phyloP scores from a whole-genome alignment of 129 eudicot genomes.

The Arctium minus region DNA sequence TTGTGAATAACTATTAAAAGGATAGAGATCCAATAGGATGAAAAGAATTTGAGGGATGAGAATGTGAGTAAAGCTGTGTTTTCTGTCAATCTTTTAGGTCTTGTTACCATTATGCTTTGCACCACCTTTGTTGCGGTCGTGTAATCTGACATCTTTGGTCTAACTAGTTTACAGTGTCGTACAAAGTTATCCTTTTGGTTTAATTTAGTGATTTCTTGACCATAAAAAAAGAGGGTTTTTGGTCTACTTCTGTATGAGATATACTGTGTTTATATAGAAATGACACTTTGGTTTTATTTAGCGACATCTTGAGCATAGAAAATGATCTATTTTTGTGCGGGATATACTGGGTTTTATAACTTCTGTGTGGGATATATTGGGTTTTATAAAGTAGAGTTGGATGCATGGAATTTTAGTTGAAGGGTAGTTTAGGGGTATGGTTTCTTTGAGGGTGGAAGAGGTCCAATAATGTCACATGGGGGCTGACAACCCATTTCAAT shows the following conservation, averaged over 20 bases:
- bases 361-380: not conserved
- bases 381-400: conserved; percentile 15
- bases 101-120: not conserved
- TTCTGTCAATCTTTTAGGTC: not conserved
- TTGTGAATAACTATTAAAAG: not conserved
- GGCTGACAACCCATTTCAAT: conserved; percentile 61
- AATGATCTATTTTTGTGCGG: not conserved
- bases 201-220: not conserved
- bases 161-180: not conserved
- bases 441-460: conserved; percentile 55
- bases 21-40: conserved; percentile 18
- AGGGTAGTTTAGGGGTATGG: conserved; percentile 49
- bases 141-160: not conserved
- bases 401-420: conserved; percentile 33
- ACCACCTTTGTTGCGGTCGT: not conserved
- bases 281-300: not conserved
- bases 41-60: conserved; percentile 10
- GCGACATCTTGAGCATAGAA: too few relatives aligned
- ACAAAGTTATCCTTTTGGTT: not conserved
- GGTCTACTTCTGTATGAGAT: not conserved
- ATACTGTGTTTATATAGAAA: not conserved
- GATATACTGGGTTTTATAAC: not conserved
- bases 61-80: conserved; percentile 18
- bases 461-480: conserved; percentile 81
- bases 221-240: not conserved